Evolutionary conservation across 1,284 basidiomycete genomes (phyloP), one percentile per base, ranked within the genome.

Genomic region (Ganoderma resinaceum): DNA sequence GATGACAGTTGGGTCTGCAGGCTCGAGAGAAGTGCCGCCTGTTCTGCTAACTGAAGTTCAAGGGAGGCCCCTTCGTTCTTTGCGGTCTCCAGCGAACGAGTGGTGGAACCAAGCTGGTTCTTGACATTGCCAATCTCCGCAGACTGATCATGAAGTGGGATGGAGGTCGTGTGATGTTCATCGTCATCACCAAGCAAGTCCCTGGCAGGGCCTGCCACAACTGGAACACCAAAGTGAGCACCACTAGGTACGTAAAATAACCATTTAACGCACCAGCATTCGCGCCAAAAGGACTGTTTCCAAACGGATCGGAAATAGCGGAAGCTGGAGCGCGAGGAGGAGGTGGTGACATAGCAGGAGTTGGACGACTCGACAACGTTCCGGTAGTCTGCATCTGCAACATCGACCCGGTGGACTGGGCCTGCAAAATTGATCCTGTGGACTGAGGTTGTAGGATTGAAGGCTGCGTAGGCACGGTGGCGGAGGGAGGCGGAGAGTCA

Each of bases 61-160:
- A 90, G 75, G 11, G 82, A 79, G 63, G 79, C 80, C 42, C 91
- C 86, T 69, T 94, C 92, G 20, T 80, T 78, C 76, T 88, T 90
- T 26, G 87, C 81, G 1, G 83, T 84, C 58, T 91, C 86, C 26
- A 94, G 76, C 20, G 93, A 92, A 40, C 84, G 87, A 61, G 86
- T 91, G 2, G 95, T 97, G n/a, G 93, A 95, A 72, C 86, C 85
- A 43, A 97, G 82, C 75, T 96, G 93, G 75, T 95, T 96, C 79
- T 91, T 91, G 38, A 89, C 81, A 76, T 97, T 97, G 9, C 95
- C 95, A 58, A 97, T 91, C 75, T 96, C 93, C 2, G 90, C 91
- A 55, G 91, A 91, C 69, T 87, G 85, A 73, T 93, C 89, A 12
- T 91, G 88, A 2, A 92, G 76, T 38, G 87, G 83, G 58, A 86